phyloP scores from a whole-genome alignment of 805 yeast genomes.

The Torulaspora franciscae region DNA sequence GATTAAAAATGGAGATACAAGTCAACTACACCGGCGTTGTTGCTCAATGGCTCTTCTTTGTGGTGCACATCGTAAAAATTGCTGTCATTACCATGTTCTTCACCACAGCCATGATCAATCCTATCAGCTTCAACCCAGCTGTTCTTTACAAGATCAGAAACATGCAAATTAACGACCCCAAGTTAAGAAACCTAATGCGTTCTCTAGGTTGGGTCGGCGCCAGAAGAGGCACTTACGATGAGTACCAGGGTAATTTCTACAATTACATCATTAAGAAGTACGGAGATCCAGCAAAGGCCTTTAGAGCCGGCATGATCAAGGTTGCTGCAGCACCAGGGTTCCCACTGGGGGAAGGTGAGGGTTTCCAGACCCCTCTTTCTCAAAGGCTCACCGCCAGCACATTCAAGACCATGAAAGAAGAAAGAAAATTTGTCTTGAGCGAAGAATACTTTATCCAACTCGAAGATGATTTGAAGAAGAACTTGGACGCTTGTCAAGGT shows the following conservation, averaged over 20 bases:
- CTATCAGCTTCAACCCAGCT: constrained; percentile 48
- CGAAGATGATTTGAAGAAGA: constrained; percentile 45
- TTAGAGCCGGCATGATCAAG: constrained; percentile 63
- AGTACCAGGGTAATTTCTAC: constrained; percentile 66
- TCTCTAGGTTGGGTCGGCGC: constrained; percentile 94
- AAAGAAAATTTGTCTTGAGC: constrained; percentile 47
- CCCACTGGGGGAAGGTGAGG: constrained; percentile 71
- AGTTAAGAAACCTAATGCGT: constrained; percentile 43
- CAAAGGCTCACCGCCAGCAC: constrained; percentile 36
- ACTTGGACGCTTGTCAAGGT: constrained; percentile 33
- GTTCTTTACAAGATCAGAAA: constrained; percentile 32
- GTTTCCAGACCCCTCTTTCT: constrained; percentile 58
- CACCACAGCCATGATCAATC: constrained; percentile 74
- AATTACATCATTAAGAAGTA: constrained; percentile 54
- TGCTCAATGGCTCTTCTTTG: constrained; percentile 66
- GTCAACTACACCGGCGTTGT: constrained; percentile 37
- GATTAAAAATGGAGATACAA: constrained; percentile 47
- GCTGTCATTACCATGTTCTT: constrained; percentile 51
- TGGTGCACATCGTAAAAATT: constrained; percentile 63
- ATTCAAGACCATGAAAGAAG: constrained; percentile 39
- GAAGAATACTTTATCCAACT: constrained; percentile 51
- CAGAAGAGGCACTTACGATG: constrained; percentile 62
- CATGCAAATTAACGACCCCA: constrained; percentile 28
- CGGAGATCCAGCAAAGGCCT: constrained; percentile 77
- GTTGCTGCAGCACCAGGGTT: constrained; percentile 56